Evolutionary conservation across 768 basidiomycete genomes (phyloP).

Genomic region (Hypholoma fasciculare): DNA sequence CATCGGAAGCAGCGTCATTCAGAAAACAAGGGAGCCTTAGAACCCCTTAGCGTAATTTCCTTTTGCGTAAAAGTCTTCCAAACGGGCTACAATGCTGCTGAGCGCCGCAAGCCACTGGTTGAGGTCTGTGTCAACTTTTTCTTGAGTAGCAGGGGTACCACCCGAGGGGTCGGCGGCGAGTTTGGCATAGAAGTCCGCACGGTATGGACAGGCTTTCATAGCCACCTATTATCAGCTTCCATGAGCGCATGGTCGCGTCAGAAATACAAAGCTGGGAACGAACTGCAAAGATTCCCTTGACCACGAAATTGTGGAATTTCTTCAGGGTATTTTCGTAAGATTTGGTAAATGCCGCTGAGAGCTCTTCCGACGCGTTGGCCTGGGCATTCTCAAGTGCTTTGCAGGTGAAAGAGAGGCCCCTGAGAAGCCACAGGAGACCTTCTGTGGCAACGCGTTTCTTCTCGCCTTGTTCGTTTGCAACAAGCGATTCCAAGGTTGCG

Average conservation of each 20-base stretch:
- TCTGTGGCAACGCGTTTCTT: conserved; percentile 90
- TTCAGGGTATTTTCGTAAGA: conserved; percentile 84
- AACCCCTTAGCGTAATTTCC: conserved; percentile 57
- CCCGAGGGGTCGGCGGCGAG: conserved; percentile 61
- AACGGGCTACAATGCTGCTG: conserved; percentile 48
- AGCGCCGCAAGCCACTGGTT: conserved; percentile 70
- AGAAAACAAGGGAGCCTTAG: conserved; percentile 16
- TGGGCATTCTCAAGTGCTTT: conserved; percentile 74
- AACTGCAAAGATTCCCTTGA: conserved; percentile 59
- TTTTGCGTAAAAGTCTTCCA: conserved; percentile 62
- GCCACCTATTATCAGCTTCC: conserved; percentile 41
- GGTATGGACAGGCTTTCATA: conserved; percentile 68
- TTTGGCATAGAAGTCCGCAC: conserved; percentile 66
- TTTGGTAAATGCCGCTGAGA: conserved; percentile 72
- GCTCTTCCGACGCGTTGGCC: conserved; percentile 60
- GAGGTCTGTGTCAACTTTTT: conserved; percentile 56
- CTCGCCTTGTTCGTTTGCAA: conserved; percentile 80
- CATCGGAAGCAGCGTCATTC: too few relatives aligned
- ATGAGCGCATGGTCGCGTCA: neutral
- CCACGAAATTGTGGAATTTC: conserved; percentile 80
- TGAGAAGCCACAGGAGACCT: conserved; percentile 91
- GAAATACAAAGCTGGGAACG: conserved; percentile 27
- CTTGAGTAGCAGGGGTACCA: conserved; percentile 42
- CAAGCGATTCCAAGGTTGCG: conserved; percentile 79
- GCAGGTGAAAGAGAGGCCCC: conserved; percentile 90